Evolutionary conservation across 2,329 filamentous ascomycete genomes (phyloP).

Genomic region (Cordyceps cateniannulata): DNA sequence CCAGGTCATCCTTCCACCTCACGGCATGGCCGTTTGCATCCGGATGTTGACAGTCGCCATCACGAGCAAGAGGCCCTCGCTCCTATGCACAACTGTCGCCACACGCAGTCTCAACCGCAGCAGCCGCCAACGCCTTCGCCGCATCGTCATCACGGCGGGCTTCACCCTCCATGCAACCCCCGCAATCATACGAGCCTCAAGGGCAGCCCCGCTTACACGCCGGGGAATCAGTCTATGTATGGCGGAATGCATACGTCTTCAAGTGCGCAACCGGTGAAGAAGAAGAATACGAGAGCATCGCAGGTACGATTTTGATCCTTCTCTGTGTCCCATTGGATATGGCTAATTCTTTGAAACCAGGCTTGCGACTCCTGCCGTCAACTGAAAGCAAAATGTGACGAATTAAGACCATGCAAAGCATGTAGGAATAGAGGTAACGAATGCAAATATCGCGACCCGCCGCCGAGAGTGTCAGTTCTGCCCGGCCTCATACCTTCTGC

Average conservation of each 20-base stretch:
- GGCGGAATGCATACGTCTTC: constrained; percentile 35
- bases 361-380: constrained; percentile 87
- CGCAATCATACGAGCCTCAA: constrained; percentile 32
- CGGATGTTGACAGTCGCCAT: constrained; percentile 47
- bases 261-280: constrained; percentile 36
- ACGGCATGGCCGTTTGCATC: constrained; percentile 26
- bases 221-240: constrained; percentile 30
- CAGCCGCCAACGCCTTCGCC: constrained; percentile 30
- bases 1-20: constrained; percentile 16
- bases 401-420: constrained; percentile 74
- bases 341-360: constrained; percentile 33
- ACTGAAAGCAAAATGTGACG: constrained; percentile 87
- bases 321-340: not conserved
- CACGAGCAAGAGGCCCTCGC: constrained; percentile 50
- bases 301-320: constrained; percentile 39
- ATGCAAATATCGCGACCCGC: constrained; percentile 86
- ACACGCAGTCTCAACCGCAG: constrained; percentile 19
- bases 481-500: not conserved
- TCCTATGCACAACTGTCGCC: constrained; percentile 45
- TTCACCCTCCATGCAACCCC: constrained; percentile 30
- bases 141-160: constrained; percentile 37
- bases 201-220: constrained; percentile 23
- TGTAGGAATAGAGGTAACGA: constrained; percentile 80
- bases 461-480: constrained; percentile 73
- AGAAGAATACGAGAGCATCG: constrained; percentile 59